phyloP scores from a whole-genome alignment of 2,329 filamentous ascomycete species.

The Epichloe amarillans region DNA sequence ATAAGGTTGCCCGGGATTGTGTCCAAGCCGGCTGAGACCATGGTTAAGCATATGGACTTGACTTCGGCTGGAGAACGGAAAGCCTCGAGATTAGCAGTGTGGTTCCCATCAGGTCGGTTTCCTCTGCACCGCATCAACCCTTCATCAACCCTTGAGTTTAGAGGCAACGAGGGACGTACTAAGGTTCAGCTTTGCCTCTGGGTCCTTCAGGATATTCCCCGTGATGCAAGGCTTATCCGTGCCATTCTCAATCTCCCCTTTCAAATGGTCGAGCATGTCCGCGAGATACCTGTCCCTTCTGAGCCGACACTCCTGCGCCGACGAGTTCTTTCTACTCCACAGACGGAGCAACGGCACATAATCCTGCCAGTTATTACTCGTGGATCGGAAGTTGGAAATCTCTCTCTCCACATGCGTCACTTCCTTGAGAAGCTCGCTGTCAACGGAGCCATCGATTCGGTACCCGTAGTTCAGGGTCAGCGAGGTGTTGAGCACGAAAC shows the following conservation, averaged over 20 bases:
- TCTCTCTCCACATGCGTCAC: slow-evolving; percentile 64
- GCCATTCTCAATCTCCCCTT: slow-evolving; percentile 23
- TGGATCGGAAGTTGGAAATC: slow-evolving; percentile 63
- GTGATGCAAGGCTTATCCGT: slow-evolving; percentile 29
- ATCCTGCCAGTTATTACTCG: slow-evolving; percentile 75
- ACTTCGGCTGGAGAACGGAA: slow-evolving; percentile 45
- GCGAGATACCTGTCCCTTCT: slow-evolving; percentile 55
- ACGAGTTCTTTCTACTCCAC: slow-evolving; percentile 45
- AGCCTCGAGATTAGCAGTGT: not conserved
- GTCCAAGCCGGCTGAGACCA: slow-evolving; percentile 70
- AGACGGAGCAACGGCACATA: slow-evolving; percentile 66
- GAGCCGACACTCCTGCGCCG: slow-evolving; percentile 51
- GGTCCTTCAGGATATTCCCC: slow-evolving; percentile 40
- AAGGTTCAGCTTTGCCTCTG: slow-evolving; percentile 28
- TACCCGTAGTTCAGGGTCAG: slow-evolving; percentile 70
- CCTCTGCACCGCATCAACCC: no score
- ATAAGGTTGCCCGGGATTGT: slow-evolving; percentile 70
- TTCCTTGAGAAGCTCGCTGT: slow-evolving; percentile 55
- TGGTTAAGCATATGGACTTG: slow-evolving; percentile 69
- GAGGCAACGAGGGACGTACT: slow-evolving; percentile 10
- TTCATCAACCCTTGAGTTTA: no score
- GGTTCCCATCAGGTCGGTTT: no score
- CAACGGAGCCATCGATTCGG: slow-evolving; percentile 56
- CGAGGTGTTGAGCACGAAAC: slow-evolving; percentile 64
- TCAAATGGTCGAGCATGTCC: slow-evolving; percentile 49